Base-by-base conservation (phyloP, 352 stramenopile species). In the Globisporangium recalcitrans region DNA sequence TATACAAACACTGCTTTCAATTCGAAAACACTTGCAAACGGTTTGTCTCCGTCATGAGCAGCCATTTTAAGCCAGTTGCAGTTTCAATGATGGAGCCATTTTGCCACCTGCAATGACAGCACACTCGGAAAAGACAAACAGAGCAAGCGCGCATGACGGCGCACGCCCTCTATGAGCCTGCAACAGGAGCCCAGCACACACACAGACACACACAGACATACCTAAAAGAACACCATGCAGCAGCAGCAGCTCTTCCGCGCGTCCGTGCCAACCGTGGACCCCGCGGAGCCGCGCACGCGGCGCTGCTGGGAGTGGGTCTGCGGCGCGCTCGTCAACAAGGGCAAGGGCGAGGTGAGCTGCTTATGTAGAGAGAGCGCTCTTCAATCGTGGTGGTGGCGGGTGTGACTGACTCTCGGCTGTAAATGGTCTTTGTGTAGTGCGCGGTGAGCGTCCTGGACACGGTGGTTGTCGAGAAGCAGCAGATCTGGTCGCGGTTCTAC, bases 401-500 rank as follows among this genome's bases (percentile, higher is more conserved):
- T 55, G 22, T 36, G 9, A 8, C 48, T 53, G n/a, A 53, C 7
- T 1, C 16, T 5, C 27, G 46, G 19, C 8, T 42, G n/a, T n/a
- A n/a, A n/a, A 16, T 54, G 9, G 2, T 49, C 0, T 24, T n/a
- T 34, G 24, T 58, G 2, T 26, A 85, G 70, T 87, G 82, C 48
- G 60, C 48, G 11, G 59, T 89, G 32, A 68, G 72, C 4, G 64
- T 92, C 1, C 61, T 93, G 21, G 85, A 91, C 62, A 89, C 75
- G 36, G 75, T 91, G 29, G 89, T 92, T 64, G 57, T 91, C 44
- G 68, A 87, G 64, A 84, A 88, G 52, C 79, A 86, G 52, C 75
- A 91, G 63, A 90, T 93, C 58, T 89, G 79, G 78, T 82, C 77
- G 11, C 91, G 84, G 84, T 91, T 86, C 65, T 87, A 80, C 67